Conservation (phyloP, 1,284 basidiomycete genomes). For the Hemileia vastatrix region DNA sequence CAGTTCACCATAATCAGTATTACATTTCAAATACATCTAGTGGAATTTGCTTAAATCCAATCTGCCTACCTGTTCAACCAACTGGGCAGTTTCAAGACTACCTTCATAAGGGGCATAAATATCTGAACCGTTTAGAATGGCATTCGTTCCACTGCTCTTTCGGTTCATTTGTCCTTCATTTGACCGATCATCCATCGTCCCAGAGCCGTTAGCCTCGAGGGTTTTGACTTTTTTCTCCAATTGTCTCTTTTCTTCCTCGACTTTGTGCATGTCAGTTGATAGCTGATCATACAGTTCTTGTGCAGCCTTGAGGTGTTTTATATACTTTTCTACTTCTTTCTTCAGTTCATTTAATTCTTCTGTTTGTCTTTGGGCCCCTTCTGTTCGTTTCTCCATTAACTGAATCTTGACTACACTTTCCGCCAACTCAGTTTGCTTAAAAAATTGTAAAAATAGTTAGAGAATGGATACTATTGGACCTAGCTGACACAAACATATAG, state of each 20-base stretch:
- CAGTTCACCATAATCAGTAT: constrained; percentile 31
- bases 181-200: too few species aligned
- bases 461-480: neutral
- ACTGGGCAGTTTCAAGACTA: constrained; percentile 69
- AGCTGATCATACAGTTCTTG: constrained; percentile 87
- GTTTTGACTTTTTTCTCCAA: neutral
- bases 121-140: constrained; percentile 33
- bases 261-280: constrained; percentile 71
- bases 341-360: constrained; percentile 75
- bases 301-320: constrained; percentile 76
- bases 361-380: constrained; percentile 72
- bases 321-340: constrained; percentile 63
- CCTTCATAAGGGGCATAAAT: constrained; percentile 61
- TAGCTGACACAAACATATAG: constrained; percentile 10
- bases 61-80: constrained; percentile 63
- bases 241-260: constrained; percentile 50
- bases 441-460: neutral
- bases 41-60: neutral
- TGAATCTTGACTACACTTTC: constrained; percentile 86
- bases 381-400: constrained; percentile 82
- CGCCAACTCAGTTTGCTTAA: neutral
- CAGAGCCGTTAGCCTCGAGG: constrained; percentile 3
- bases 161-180: too few species aligned
- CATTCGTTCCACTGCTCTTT: constrained; percentile 23
- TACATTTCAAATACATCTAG: constrained; percentile 21